phyloP scores from a whole-genome alignment of 164 flowering plant species.

The Tetrastigma voinierianum region DNA sequence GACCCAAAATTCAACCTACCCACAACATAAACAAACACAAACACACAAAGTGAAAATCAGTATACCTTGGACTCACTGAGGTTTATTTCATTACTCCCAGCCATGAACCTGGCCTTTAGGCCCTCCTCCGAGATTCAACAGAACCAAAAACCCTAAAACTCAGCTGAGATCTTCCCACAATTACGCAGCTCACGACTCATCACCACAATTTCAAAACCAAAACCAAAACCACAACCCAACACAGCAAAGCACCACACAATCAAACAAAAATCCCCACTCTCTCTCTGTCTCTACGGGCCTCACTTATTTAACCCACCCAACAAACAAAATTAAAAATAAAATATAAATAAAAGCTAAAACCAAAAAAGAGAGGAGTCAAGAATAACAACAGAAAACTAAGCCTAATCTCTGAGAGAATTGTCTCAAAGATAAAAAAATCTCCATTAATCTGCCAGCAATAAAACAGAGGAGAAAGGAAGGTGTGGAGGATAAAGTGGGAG shows the following conservation, averaged over 20 bases:
- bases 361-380: too few species aligned
- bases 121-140: slow-evolving; percentile 5
- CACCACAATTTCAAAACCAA: slow-evolving; percentile 8
- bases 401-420: background rate
- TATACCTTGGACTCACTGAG: slow-evolving; percentile 63
- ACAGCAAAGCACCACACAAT: background rate
- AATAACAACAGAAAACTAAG: background rate
- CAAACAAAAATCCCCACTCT: background rate
- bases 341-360: too few species aligned
- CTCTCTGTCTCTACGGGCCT: background rate
- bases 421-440: too few species aligned
- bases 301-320: slow-evolving; percentile 1
- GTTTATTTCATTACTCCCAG: slow-evolving; percentile 52
- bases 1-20: background rate
- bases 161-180: slow-evolving; percentile 18
- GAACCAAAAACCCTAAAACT: slow-evolving; percentile 8
- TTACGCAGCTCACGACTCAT: slow-evolving; percentile 7
- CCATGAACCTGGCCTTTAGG: slow-evolving; percentile 32
- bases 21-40: background rate
- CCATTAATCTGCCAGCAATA: slow-evolving; percentile 5
- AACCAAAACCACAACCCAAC: background rate
- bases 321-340: background rate
- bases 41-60: background rate
- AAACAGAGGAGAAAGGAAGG: slow-evolving; percentile 12
- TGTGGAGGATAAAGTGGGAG: slow-evolving; percentile 20